Conservation (phyloP, 2,329 filamentous ascomycete genomes). For the Celoporthe dispersa region DNA sequence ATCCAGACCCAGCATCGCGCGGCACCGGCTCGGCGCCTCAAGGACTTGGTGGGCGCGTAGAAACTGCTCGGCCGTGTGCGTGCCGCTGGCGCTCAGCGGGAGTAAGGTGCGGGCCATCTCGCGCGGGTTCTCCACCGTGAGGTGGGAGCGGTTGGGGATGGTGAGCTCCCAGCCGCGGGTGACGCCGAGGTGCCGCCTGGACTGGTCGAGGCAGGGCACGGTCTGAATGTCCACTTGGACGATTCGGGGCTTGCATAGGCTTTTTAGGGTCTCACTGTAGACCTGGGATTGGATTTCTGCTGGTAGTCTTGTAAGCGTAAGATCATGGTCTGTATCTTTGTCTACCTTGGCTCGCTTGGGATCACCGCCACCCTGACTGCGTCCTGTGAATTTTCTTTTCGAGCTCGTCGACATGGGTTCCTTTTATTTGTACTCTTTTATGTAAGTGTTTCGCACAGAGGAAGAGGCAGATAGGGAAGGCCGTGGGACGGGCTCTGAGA, state of each 20-base stretch:
- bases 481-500: no score
- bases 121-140: neutral
- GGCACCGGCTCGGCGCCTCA: conserved; percentile 1
- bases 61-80: neutral
- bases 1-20: neutral
- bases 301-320: neutral
- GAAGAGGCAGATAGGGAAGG: neutral
- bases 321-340: neutral
- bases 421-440: neutral
- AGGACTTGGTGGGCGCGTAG: neutral
- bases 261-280: neutral
- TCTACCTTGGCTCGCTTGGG: neutral
- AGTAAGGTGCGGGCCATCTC: neutral
- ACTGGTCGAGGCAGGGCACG: neutral
- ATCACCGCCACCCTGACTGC: neutral
- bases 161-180: neutral
- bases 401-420: neutral
- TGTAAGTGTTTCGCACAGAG: neutral
- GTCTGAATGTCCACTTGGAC: conserved; percentile 5
- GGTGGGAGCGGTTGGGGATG: neutral
- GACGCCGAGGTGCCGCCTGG: neutral
- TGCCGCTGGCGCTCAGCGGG: neutral
- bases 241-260: conserved; percentile 1
- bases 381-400: neutral
- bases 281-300: neutral